Conservation (phyloP, 192 early-diverging fungal genomes). For the Coemansia sp. region DNA sequence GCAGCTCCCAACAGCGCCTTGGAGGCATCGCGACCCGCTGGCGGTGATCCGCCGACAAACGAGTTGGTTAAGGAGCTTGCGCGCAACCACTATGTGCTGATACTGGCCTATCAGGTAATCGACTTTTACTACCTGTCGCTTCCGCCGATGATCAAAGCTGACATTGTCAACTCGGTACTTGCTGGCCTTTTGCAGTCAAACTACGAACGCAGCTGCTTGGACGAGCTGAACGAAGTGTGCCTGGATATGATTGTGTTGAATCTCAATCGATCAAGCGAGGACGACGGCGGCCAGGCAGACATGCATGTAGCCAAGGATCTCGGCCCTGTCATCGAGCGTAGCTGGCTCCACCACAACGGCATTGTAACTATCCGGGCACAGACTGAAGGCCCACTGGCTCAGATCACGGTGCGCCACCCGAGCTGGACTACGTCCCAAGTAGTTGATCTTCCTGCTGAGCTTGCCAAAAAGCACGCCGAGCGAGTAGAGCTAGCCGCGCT, state of each 20-base stretch:
- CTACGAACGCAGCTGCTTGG: slow-evolving; percentile 57
- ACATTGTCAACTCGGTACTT: slow-evolving; percentile 82
- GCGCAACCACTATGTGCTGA: slow-evolving; percentile 77
- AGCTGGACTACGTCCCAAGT: slow-evolving; percentile 76
- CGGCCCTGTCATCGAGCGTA: slow-evolving; percentile 61
- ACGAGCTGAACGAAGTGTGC: slow-evolving; percentile 91
- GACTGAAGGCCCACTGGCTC: slow-evolving; percentile 70
- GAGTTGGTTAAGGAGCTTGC: slow-evolving; percentile 40
- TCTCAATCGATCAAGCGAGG: slow-evolving; percentile 48
- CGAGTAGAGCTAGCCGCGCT: slow-evolving; percentile 12
- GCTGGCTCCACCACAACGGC: slow-evolving; percentile 87
- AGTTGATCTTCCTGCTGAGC: slow-evolving; percentile 46
- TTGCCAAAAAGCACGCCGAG: slow-evolving; percentile 33
- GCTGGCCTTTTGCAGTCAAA: slow-evolving; percentile 72
- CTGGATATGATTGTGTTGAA: slow-evolving; percentile 93
- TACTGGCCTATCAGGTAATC: slow-evolving; percentile 94
- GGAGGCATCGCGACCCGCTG: neutral
- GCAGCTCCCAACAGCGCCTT: neutral
- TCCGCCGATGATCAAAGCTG: slow-evolving; percentile 70
- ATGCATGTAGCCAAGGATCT: slow-evolving; percentile 41
- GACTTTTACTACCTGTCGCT: slow-evolving; percentile 88
- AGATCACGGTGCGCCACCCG: slow-evolving; percentile 82
- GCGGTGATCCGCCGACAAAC: neutral
- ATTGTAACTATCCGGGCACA: slow-evolving; percentile 78
- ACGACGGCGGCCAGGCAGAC: slow-evolving; percentile 44